Evolutionary conservation across 2,329 filamentous ascomycete genomes (phyloP).

Genomic region (Calonectria henricotiae): DNA sequence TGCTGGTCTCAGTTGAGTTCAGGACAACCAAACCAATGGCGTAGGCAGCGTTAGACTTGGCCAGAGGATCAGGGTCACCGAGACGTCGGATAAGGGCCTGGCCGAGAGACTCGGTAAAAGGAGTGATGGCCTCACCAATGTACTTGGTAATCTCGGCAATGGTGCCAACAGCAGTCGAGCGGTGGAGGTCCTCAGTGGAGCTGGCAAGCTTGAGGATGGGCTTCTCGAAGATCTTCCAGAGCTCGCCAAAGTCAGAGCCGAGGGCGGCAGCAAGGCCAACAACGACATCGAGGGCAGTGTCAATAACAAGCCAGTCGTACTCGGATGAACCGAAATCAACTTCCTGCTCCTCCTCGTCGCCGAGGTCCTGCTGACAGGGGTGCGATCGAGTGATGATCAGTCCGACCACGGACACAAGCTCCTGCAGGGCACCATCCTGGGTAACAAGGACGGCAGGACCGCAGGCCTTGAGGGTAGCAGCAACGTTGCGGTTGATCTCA

Average conservation of each 20-base stretch:
- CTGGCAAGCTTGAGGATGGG: slow-evolving; percentile 89
- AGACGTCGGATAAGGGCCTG: slow-evolving; percentile 89
- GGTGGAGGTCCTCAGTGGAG: slow-evolving; percentile 89
- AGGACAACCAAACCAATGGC: slow-evolving; percentile 88
- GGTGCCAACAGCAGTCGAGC: slow-evolving; percentile 90
- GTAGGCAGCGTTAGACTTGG: slow-evolving; percentile 96
- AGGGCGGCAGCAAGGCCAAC: slow-evolving; percentile 88
- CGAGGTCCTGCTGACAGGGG: slow-evolving; percentile 92
- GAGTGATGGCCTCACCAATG: slow-evolving; percentile 86
- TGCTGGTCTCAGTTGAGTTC: slow-evolving; percentile 80
- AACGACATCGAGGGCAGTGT: slow-evolving; percentile 93
- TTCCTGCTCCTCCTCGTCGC: slow-evolving; percentile 82
- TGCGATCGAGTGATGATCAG: slow-evolving; percentile 92
- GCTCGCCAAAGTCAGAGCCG: slow-evolving; percentile 84
- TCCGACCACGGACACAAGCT: slow-evolving; percentile 82
- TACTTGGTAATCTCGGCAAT: slow-evolving; percentile 92
- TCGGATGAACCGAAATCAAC: slow-evolving; percentile 86
- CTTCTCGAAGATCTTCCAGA: slow-evolving; percentile 98
- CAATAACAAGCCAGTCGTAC: slow-evolving; percentile 97
- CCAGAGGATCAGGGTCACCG: slow-evolving; percentile 90
- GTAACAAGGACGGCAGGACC: slow-evolving; percentile 88
- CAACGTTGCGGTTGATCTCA: slow-evolving; percentile 94
- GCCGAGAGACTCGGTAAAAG: slow-evolving; percentile 83
- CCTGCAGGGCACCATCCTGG: slow-evolving; percentile 78
- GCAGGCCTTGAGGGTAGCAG: slow-evolving; percentile 90